Conservation (phyloP, 192 early-diverging fungal species). For the Coemansia aciculifera region DNA sequence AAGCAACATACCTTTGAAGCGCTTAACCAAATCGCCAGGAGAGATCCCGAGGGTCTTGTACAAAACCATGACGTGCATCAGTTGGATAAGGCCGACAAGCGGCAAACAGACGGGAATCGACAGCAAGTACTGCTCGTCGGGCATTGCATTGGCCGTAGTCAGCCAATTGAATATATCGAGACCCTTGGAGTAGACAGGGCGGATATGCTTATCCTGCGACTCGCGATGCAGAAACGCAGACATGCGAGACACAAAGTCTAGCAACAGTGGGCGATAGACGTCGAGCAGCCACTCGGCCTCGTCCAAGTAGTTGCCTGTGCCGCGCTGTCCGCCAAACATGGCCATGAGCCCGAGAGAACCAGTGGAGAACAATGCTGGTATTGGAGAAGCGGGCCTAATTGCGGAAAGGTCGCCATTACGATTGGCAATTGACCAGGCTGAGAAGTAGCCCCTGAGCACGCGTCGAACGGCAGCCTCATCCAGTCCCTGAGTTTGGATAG, state of each 20-base stretch:
- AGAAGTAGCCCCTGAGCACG: constrained; percentile 26
- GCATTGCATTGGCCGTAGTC: constrained; percentile 61
- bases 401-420: constrained; percentile 23
- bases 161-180: constrained; percentile 82
- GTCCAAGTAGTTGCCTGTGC: constrained; percentile 76
- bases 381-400: too few relatives aligned
- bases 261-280: constrained; percentile 71
- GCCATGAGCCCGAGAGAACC: too few relatives aligned
- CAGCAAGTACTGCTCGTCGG: constrained; percentile 70
- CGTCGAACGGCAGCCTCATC: constrained; percentile 2
- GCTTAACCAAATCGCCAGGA: too few relatives aligned
- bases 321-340: too few relatives aligned
- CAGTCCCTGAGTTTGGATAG: constrained; percentile 1
- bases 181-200: constrained; percentile 62
- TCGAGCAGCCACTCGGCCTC: constrained; percentile 73
- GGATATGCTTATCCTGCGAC: constrained; percentile 57
- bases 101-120: constrained; percentile 76
- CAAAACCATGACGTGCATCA: too few relatives aligned
- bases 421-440: neutral
- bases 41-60: too few relatives aligned
- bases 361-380: too few relatives aligned
- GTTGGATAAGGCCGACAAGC: too few relatives aligned
- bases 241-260: constrained; percentile 75
- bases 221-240: constrained; percentile 62
- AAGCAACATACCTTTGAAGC: too few relatives aligned